Evolutionary conservation across 139 green algal species (phyloP), one percentile per base, ranked within the genome.

Genomic region (Coelastrella sp.): DNA sequence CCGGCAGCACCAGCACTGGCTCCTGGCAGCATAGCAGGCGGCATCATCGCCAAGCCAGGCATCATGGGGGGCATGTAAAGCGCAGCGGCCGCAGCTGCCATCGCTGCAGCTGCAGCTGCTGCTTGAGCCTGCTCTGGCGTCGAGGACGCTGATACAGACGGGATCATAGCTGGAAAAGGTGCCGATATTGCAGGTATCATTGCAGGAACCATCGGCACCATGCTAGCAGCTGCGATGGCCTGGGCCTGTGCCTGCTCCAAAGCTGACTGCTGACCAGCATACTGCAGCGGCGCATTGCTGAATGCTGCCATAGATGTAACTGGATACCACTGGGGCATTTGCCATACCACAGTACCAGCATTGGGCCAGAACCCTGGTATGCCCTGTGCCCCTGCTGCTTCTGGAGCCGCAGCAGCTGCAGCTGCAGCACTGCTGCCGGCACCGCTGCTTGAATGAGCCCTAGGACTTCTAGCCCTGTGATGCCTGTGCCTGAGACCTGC

Each of bases 231-330:
- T 73, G 87, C 88, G 19, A 90, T 68, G 5, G 77, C 84, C n/a
- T 78, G 60, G 32, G n/a, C 73, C 71, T 90, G 61, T 80, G 77
- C 75, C 81, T 87, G 32, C 59, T 81, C 81, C 10, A 82, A 17
- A 5, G 78, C 87, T 11, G 90, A 79, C 87, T 95, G 92, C 91
- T 96, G 94, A 5, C 93, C 94, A 60, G 95, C 95, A 85, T 96
- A 96, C 94, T 96, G 95, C 76, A 96, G 58, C 7, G 90, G 91
- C n/a, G 86, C 91, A 22, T 94, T 93, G 17, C 90, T 84, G 61
- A 96, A 96, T 7, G 94, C 56, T 54, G 92, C 93, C 94, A 96
- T 96, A 22, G 94, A 94, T 0, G 92, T 94, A 16, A 92, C 86
- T 19, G 92, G 93, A 19, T 93, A 92, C 91, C 93, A 95, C 83